phyloP scores from a whole-genome alignment of 1,139 yeast genomes.

The Debaryomyces coudertii region DNA sequence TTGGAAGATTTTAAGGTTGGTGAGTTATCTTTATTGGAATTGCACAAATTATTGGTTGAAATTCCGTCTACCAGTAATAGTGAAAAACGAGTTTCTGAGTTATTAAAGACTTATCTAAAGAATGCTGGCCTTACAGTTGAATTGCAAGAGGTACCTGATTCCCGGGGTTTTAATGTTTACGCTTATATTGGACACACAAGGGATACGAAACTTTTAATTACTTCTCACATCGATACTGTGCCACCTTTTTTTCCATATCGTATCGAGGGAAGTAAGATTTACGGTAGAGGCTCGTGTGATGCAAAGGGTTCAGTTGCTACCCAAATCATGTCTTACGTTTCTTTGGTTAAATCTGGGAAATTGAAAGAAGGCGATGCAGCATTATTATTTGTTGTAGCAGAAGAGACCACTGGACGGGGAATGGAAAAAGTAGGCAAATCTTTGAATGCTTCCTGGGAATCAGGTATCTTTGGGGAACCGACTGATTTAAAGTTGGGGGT shows the following conservation, averaged over 20 bases:
- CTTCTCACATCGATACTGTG: conserved; percentile 74
- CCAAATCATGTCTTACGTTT: conserved; percentile 56
- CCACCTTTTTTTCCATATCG: conserved; percentile 65
- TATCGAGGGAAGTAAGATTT: conserved; percentile 51
- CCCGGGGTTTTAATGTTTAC: conserved; percentile 53
- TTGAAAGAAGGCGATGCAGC: conserved; percentile 59
- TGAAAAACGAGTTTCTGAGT: conserved; percentile 37
- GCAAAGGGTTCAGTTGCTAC: conserved; percentile 73
- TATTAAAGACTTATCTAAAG: conserved; percentile 38
- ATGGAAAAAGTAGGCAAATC: conserved; percentile 48
- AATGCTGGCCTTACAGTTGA: conserved; percentile 56
- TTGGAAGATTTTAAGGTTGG: conserved; percentile 7
- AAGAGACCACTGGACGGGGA: conserved; percentile 65
- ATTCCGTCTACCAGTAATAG: conserved; percentile 38
- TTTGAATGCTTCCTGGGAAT: conserved; percentile 55
- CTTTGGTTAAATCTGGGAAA: conserved; percentile 39
- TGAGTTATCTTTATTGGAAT: conserved; percentile 15
- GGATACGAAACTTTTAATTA: conserved; percentile 53
- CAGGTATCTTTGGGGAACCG: conserved; percentile 75
- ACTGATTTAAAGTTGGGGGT: conserved; percentile 69
- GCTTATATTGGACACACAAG: conserved; percentile 55
- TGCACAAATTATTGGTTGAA: conserved; percentile 21
- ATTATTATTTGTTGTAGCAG: conserved; percentile 68
- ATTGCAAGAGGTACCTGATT: conserved; percentile 33
- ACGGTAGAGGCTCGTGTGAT: conserved; percentile 69